phyloP scores from a whole-genome alignment of 2,329 filamentous ascomycete genomes.

The Venturia pyrina region DNA sequence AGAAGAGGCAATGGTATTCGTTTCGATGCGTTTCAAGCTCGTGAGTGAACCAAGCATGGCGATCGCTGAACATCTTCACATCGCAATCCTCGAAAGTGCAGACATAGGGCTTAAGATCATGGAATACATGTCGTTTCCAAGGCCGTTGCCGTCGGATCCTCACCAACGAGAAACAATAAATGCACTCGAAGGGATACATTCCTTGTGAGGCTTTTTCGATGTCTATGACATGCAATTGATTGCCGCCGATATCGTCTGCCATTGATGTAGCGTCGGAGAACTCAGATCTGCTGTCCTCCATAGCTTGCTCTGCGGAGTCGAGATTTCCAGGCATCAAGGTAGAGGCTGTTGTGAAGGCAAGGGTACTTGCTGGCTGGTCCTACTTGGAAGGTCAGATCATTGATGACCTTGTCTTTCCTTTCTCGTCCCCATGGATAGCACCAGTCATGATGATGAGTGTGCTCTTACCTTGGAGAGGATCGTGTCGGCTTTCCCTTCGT shows the following conservation, averaged over 20 bases:
- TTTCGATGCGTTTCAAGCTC: slow-evolving; percentile 16
- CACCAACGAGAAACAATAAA: slow-evolving; percentile 18
- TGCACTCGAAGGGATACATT: slow-evolving; percentile 18
- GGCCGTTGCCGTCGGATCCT: slow-evolving; percentile 11
- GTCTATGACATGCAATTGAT: background rate
- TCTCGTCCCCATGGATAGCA: background rate
- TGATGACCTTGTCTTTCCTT: background rate
- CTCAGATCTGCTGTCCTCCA: slow-evolving; percentile 15
- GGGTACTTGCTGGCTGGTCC: slow-evolving; percentile 12
- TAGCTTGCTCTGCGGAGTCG: slow-evolving; percentile 10
- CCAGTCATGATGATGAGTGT: background rate
- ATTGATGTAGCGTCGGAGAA: slow-evolving; percentile 16
- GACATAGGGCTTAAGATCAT: slow-evolving; percentile 14
- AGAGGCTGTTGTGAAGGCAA: slow-evolving; percentile 17
- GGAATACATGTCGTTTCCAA: slow-evolving; percentile 13
- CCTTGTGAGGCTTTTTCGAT: slow-evolving; percentile 1
- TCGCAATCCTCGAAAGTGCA: slow-evolving; percentile 18
- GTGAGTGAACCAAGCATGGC: slow-evolving; percentile 17
- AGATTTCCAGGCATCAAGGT: slow-evolving; percentile 14
- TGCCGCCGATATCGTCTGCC: slow-evolving; percentile 8
- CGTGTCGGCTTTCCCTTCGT: background rate
- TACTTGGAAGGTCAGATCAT: background rate
- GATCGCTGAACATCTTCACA: slow-evolving; percentile 18
- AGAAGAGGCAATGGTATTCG: slow-evolving; percentile 17
- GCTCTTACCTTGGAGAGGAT: background rate